Evolutionary conservation across 1,139 yeast genomes (phyloP), one percentile per base, ranked within the genome.

Genomic region (Pichia sp.): DNA sequence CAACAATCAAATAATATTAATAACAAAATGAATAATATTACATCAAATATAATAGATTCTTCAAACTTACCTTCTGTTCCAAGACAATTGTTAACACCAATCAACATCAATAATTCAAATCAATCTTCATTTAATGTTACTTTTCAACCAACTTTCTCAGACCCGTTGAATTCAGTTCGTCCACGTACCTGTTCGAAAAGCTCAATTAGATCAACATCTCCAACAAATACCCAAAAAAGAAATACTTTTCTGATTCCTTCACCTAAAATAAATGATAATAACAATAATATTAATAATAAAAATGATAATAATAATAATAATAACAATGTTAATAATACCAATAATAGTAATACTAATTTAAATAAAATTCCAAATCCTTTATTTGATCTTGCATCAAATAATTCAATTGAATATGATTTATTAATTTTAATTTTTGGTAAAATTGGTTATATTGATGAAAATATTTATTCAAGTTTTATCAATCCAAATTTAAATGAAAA

Each of bases 341-440:
- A 16, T 16, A 16, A 16, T 16, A 16, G 16, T 16, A 16, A 16
- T 16, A 16, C 16, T 16, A 16, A 23, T 12, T 11, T 29, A 20
- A 20, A 28, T 36, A 4, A 22, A 4, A 4, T 12, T 20, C 9
- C 26, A 20, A 35, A 11, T 6, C 31, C 38, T 7, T 30, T 41
- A 16, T 41, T 44, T 24, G 28, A 39, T 24, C 3, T 10, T 4
- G 28, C 42, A 3, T 8, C 37, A 4, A 6, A 30, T 9, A n/a
- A 35, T 40, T 34, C 44, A 3, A 32, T 48, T 9, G 44, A 48
- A 39, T 41, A 26, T 20, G 45, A 48, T 20, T 10, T 38, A 10
- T 26, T 48, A 5, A 8, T 16, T n/a, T 30, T 48, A 20, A 39
- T 42, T 12, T 35, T 37, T 7, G 36, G 39, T 11, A 40, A 38